phyloP scores from a whole-genome alignment of 2,329 filamentous ascomycete species.

The Diatrype stigma region DNA sequence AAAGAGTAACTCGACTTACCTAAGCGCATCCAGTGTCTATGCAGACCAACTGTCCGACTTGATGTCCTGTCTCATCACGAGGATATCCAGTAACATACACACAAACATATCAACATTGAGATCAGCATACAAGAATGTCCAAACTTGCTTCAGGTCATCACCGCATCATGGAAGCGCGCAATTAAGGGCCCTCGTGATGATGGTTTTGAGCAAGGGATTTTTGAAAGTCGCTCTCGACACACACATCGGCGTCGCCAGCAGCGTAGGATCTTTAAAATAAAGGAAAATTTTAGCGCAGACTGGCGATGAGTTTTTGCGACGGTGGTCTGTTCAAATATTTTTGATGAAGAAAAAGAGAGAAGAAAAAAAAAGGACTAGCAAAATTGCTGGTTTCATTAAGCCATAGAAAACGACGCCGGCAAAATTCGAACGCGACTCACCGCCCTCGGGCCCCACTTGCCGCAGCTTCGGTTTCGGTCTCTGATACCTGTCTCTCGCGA shows the following conservation, averaged over 20 bases:
- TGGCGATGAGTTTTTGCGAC: constrained; percentile 38
- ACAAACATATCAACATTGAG: too few relatives aligned
- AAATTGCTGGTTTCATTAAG: constrained; percentile 11
- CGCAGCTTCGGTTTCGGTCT: not conserved
- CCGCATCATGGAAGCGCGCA: constrained; percentile 60
- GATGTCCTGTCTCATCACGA: too few relatives aligned
- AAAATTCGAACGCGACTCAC: constrained; percentile 11
- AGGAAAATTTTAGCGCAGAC: constrained; percentile 20
- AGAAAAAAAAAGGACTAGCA: constrained; percentile 14
- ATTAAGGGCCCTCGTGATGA: constrained; percentile 62
- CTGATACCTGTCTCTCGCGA: not conserved
- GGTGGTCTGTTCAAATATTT: constrained; percentile 39
- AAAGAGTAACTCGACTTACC: not conserved
- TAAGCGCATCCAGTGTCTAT: too few relatives aligned
- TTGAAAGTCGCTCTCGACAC: constrained; percentile 53
- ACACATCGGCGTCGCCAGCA: constrained; percentile 49
- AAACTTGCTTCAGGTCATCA: constrained; percentile 64
- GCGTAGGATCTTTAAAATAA: constrained; percentile 26
- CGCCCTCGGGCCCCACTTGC: not conserved
- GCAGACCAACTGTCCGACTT: too few relatives aligned
- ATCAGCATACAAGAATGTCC: constrained; percentile 44
- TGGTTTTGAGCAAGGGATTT: constrained; percentile 62
- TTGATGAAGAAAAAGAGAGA: constrained; percentile 25
- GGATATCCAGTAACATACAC: too few relatives aligned
- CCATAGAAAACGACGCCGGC: constrained; percentile 7